These are phyloP conservation scores for Rhizopus microsporus DNA, from an alignment of 371 early-diverging fungal species.

Conservation along the genomic window DNA sequence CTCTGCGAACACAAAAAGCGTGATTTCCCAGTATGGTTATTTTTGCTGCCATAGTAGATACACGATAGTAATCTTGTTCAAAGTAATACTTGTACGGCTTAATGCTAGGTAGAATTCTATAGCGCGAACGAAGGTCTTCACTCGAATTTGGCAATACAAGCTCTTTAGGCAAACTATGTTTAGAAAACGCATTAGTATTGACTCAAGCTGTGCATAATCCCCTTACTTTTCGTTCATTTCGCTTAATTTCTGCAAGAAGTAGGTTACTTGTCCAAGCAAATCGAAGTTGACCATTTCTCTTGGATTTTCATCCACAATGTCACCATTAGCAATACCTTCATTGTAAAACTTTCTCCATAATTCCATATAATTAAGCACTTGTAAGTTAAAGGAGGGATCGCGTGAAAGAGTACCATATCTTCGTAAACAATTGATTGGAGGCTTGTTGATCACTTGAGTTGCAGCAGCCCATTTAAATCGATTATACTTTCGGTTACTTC, in stretches of 20 bases:
- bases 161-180: background rate
- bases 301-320: slow-evolving; percentile 28
- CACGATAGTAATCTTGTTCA: slow-evolving; percentile 30
- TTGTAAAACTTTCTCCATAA: slow-evolving; percentile 43
- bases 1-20: slow-evolving; percentile 16
- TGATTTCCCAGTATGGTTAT: slow-evolving; percentile 10
- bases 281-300: slow-evolving; percentile 30
- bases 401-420: slow-evolving; percentile 31
- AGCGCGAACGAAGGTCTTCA: background rate
- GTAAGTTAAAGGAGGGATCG: too few relatives aligned
- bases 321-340: slow-evolving; percentile 37
- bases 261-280: slow-evolving; percentile 31
- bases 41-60: slow-evolving; percentile 24
- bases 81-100: slow-evolving; percentile 8
- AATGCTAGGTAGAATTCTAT: background rate
- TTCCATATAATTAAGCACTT: background rate
- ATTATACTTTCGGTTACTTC: background rate
- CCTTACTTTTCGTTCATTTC: background rate
- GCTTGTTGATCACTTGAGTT: slow-evolving; percentile 19
- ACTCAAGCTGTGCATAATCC: too few relatives aligned
- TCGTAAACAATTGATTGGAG: slow-evolving; percentile 32
- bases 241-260: slow-evolving; percentile 33
- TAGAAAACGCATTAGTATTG: too few relatives aligned
- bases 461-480: slow-evolving; percentile 43
- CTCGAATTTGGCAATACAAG: background rate